Evolutionary conservation across 1,139 yeast genomes (phyloP).

Genomic region (Petasospora fabianii): DNA sequence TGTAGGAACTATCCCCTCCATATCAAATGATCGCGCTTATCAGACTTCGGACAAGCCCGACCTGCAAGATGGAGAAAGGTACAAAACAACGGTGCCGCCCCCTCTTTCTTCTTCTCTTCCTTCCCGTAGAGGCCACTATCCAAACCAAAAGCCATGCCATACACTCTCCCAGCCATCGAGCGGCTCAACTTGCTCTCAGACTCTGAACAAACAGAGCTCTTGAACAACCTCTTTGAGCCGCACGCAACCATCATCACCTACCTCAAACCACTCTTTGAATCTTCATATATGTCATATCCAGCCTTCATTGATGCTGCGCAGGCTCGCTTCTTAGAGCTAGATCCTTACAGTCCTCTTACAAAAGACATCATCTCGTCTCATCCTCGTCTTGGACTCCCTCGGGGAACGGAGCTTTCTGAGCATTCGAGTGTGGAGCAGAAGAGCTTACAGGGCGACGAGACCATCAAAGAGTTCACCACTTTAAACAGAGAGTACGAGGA

Average conservation of each 20-base stretch:
- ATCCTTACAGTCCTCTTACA: constrained; percentile 14
- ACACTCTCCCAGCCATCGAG: constrained; percentile 14
- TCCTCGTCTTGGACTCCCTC: constrained; percentile 78
- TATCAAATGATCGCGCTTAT: not conserved
- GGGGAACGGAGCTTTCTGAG: constrained; percentile 45
- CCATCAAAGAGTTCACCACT: constrained; percentile 43
- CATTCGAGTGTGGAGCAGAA: constrained; percentile 74
- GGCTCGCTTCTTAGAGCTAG: constrained; percentile 10
- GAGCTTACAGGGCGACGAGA: constrained; percentile 48
- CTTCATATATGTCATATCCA: constrained; percentile 10
- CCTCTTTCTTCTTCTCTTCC: not conserved
- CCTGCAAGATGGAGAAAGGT: not conserved
- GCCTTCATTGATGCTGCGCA: constrained; percentile 20
- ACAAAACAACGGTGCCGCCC: not conserved
- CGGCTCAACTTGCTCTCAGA: constrained; percentile 2
- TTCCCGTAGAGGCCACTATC: not conserved
- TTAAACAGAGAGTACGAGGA: constrained; percentile 64
- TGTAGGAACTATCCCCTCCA: not conserved
- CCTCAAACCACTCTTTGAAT: constrained; percentile 17
- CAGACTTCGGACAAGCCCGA: constrained; percentile 1
- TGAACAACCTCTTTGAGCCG: constrained; percentile 25
- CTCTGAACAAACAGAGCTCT: constrained; percentile 15
- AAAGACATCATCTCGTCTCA: constrained; percentile 70
- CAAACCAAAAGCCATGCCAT: constrained; percentile 10
- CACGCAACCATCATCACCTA: constrained; percentile 21